These are phyloP conservation scores for Puccinia horiana DNA, from an alignment of 1,284 basidiomycete genomes.

Conservation along the genomic window DNA sequence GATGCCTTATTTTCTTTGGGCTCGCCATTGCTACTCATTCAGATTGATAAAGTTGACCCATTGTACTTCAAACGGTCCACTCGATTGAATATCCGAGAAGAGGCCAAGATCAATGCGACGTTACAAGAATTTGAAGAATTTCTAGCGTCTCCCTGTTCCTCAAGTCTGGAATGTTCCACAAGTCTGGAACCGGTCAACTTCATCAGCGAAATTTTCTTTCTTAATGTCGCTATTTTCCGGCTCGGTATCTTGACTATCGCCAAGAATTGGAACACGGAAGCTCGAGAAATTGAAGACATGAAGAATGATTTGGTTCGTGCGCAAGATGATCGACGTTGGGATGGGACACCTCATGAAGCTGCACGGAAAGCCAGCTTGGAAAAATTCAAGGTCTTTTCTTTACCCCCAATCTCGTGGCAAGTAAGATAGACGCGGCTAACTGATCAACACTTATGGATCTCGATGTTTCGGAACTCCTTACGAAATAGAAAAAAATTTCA, in stretches of 20 bases:
- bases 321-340: slow-evolving; percentile 74
- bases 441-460: neutral
- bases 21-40: slow-evolving; percentile 36
- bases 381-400: slow-evolving; percentile 50
- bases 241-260: slow-evolving; percentile 80
- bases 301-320: slow-evolving; percentile 75
- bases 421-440: slow-evolving; percentile 62
- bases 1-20: neutral
- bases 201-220: slow-evolving; percentile 91
- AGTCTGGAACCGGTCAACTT: slow-evolving; percentile 70
- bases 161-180: slow-evolving; percentile 50
- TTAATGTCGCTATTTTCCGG: slow-evolving; percentile 79
- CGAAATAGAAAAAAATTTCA: slow-evolving; percentile 52
- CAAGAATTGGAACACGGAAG: slow-evolving; percentile 70
- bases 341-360: slow-evolving; percentile 63
- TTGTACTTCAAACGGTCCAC: slow-evolving; percentile 73
- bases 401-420: slow-evolving; percentile 54
- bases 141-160: slow-evolving; percentile 62
- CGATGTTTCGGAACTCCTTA: neutral
- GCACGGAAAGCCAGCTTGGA: slow-evolving; percentile 31
- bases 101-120: slow-evolving; percentile 87
- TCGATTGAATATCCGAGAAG: slow-evolving; percentile 75
- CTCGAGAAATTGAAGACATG: slow-evolving; percentile 73
- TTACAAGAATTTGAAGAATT: slow-evolving; percentile 77
- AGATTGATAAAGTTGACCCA: slow-evolving; percentile 90